A percentile compares a stretch with the other conserved stretches of the same genome.
phyloP scores from a whole-genome alignment of 257 asterid species.

The Leonotis leonurus region DNA sequence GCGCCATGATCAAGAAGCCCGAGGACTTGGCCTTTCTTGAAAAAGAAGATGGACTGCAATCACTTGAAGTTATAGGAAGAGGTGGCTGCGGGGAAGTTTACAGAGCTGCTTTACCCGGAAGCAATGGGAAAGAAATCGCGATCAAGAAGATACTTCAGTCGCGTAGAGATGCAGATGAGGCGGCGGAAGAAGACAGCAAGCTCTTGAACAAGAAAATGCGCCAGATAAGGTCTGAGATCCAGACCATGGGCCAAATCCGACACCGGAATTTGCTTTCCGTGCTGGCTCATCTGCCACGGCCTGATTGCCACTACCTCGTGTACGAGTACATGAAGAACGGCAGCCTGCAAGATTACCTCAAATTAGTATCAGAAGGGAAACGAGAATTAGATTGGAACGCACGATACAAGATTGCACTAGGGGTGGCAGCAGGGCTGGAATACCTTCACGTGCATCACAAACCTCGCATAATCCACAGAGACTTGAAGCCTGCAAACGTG shows the following conservation, averaged over 20 bases:
- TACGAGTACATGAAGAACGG: slow-evolving; percentile 93
- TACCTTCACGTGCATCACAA: slow-evolving; percentile 67
- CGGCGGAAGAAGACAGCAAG: slow-evolving; percentile 63
- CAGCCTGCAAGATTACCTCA: slow-evolving; percentile 64
- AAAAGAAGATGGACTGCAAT: slow-evolving; percentile 52
- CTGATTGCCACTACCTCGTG: slow-evolving; percentile 70
- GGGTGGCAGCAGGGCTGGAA: slow-evolving; percentile 83
- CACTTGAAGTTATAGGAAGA: slow-evolving; percentile 57
- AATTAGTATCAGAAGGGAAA: slow-evolving; percentile 35
- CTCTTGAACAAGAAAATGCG: slow-evolving; percentile 65
- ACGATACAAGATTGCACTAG: slow-evolving; percentile 64
- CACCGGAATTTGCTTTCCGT: slow-evolving; percentile 78
- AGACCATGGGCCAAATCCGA: slow-evolving; percentile 80
- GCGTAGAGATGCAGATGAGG: slow-evolving; percentile 55
- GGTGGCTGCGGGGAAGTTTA: slow-evolving; percentile 95
- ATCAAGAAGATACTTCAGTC: slow-evolving; percentile 67
- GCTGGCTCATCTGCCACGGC: slow-evolving; percentile 73
- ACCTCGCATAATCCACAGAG: slow-evolving; percentile 76
- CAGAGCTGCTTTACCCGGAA: slow-evolving; percentile 66
- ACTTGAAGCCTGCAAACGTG: slow-evolving; percentile 83
- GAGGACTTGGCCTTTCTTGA: slow-evolving; percentile 85
- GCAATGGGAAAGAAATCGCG: slow-evolving; percentile 69
- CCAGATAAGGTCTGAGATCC: slow-evolving; percentile 76
- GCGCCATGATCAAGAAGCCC: slow-evolving; percentile 68
- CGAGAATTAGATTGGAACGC: slow-evolving; percentile 56